Base-by-base conservation (phyloP, 148 eudicot genomes). In the Camellia lanceoleosa region DNA sequence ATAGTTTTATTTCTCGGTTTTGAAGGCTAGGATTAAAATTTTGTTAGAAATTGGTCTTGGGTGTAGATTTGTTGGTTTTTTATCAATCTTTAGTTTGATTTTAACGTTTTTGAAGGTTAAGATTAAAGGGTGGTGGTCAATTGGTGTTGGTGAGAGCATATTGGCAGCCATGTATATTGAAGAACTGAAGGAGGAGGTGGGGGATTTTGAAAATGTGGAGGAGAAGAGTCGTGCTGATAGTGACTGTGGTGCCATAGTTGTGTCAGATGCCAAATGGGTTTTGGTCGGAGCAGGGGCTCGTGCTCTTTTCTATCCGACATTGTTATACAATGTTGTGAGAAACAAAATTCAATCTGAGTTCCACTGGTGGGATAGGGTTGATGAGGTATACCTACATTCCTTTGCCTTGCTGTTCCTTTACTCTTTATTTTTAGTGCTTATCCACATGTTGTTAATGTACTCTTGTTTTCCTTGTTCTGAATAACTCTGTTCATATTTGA, bases 321-420 rank as follows among this genome's bases (percentile, higher is more conserved):
- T 93, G 90, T 62, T 91, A 46, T 93, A 93, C 66, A 93, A 93
- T 84, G 90, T 93, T 83, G 76, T 93, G 13, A 86, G 97, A 75
- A 91, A 93, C 81, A 90, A 85, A 81, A 73, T 89, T 74, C 93
- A 93, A 73, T 15, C 93, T 5, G 93, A 93, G 85, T 93, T 93
- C 63, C 93, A 89, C 0, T 93, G 97, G 97, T 93, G 97, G 97
- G 97, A 93, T 81, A 89, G 87, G 62, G 88, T 93, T 78, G 94
- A 88, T 82, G 83, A 91, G 97, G 97, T 92, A 83, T 15, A 8
- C 56, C 41, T 11, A 49, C 71, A 14, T 76, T 23, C 47, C 5
- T 0, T 61, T 78, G 4, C 2, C 5, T 42, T 68, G 5, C 11
- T 81, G 20, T 10, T 76, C 63, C 41, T 41, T 65, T 74, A 30